Percentiles rank a stretch among this genome's conserved stretches.
These are phyloP conservation scores for Lipomyces mesembrius DNA, from an alignment of 805 yeast genomes.

Conservation along the genomic window DNA sequence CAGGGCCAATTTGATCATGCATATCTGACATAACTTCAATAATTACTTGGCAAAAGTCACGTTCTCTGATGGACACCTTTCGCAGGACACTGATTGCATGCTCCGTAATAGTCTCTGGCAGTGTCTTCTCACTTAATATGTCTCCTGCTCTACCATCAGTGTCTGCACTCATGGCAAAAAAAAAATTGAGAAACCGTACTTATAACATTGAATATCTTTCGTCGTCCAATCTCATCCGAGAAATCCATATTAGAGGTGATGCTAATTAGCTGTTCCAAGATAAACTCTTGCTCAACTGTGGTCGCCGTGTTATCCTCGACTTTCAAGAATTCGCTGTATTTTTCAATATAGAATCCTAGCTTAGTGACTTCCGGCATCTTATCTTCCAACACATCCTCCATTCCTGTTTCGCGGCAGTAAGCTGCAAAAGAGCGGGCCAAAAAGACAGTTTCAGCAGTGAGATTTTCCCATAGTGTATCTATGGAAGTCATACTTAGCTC, in stretches of 20 bases:
- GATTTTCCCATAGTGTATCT: slow-evolving; percentile 59
- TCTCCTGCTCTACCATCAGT: slow-evolving; percentile 16
- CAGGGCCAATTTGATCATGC: slow-evolving; percentile 61
- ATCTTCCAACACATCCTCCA: slow-evolving; percentile 47
- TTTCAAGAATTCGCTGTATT: slow-evolving; percentile 52
- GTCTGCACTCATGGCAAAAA: not conserved
- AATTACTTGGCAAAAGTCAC: slow-evolving; percentile 81
- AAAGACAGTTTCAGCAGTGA: slow-evolving; percentile 77
- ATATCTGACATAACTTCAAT: slow-evolving; percentile 87
- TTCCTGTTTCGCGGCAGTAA: slow-evolving; percentile 62
- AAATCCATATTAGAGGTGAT: slow-evolving; percentile 77
- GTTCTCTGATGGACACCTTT: slow-evolving; percentile 73
- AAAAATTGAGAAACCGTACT: slow-evolving; percentile 43
- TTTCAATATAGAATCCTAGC: slow-evolving; percentile 62
- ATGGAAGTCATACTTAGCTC: not conserved
- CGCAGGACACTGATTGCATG: slow-evolving; percentile 67
- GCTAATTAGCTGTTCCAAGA: slow-evolving; percentile 70
- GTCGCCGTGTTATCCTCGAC: slow-evolving; percentile 38
- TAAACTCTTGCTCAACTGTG: slow-evolving; percentile 65
- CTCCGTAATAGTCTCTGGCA: slow-evolving; percentile 59
- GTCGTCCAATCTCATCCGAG: slow-evolving; percentile 87
- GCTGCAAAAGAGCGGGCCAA: slow-evolving; percentile 68
- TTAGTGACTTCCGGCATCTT: slow-evolving; percentile 80
- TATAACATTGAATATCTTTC: slow-evolving; percentile 66
- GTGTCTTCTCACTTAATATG: slow-evolving; percentile 55